A percentile compares a stretch with the other conserved stretches of the same genome.
Evolutionary conservation across 2,329 filamentous ascomycete species (phyloP).

Genomic region (Alternaria metachromatica): DNA sequence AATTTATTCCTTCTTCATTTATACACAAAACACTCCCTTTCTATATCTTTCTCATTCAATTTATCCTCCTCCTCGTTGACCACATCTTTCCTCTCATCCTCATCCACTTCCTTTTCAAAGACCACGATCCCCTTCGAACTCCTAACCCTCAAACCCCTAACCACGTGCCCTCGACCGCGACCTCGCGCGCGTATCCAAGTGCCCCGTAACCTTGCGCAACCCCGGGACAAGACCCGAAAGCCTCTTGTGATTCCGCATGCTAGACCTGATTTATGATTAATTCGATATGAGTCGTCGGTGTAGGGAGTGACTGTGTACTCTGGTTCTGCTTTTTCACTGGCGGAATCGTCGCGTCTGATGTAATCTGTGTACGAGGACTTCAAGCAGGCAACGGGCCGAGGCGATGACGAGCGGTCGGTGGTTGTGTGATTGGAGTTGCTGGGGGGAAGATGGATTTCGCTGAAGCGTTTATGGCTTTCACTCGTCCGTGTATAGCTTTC

Average conservation of each 20-base stretch:
- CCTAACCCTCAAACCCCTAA: fast-evolving
- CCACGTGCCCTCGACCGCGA: neutral
- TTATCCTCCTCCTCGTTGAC: too few relatives aligned
- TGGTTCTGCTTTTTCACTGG: neutral
- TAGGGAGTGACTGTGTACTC: neutral
- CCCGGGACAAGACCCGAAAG: neutral
- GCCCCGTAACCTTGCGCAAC: neutral
- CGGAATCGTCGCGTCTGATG: neutral
- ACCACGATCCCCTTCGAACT: too few relatives aligned
- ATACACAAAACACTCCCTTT: neutral
- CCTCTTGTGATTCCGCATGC: neutral
- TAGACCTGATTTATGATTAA: neutral
- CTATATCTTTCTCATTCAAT: neutral
- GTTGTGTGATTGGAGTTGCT: neutral
- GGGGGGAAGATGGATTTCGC: neutral
- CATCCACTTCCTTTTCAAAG: too few relatives aligned
- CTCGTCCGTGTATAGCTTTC: neutral
- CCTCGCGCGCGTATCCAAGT: neutral
- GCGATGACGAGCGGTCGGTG: neutral
- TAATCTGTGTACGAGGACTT: neutral
- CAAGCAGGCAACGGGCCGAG: neutral
- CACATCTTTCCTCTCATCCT: too few relatives aligned
- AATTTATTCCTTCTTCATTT: neutral
- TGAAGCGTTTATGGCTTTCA: neutral
- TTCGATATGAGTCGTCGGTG: neutral